These are phyloP conservation scores for Claviceps sp. DNA, from an alignment of 2,329 filamentous ascomycete species.

Conservation along the genomic window DNA sequence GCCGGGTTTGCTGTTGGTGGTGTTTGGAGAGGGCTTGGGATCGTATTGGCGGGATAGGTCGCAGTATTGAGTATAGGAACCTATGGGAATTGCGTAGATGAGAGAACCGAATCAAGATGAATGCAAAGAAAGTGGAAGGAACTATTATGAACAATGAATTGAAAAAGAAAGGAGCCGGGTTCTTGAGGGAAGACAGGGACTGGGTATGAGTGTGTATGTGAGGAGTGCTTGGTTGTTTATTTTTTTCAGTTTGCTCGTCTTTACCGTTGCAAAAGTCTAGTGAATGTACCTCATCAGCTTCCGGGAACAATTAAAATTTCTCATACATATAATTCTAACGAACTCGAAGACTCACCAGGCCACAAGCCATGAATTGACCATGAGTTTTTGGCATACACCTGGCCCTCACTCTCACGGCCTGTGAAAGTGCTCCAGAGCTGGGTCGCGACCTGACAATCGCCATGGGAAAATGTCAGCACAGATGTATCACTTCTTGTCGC, in stretches of 20 bases:
- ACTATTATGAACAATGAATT: conserved; percentile 4
- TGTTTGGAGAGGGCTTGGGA: conserved; percentile 46
- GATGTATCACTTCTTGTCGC: background rate
- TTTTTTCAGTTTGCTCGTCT: too few relatives aligned
- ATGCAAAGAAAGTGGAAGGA: too few relatives aligned
- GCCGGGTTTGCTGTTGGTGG: conserved; percentile 40
- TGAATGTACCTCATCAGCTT: too few relatives aligned
- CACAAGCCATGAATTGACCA: conserved; percentile 51
- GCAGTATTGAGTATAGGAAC: conserved; percentile 54
- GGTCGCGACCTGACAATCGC: conserved; percentile 31
- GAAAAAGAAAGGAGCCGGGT: conserved; percentile 6
- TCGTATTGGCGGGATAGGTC: conserved; percentile 53
- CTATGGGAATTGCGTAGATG: conserved; percentile 15
- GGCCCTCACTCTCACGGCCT: conserved; percentile 41
- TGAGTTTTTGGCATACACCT: conserved; percentile 40
- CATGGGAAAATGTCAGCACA: background rate
- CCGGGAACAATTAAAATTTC: too few relatives aligned
- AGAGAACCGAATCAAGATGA: too few relatives aligned
- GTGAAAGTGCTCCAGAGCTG: conserved; percentile 56
- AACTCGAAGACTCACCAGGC: conserved; percentile 23
- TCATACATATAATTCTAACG: background rate
- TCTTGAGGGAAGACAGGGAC: background rate
- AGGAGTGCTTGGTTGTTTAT: too few relatives aligned
- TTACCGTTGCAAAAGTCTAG: conserved; percentile 32
- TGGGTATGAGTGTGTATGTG: too few relatives aligned